Evolutionary conservation across 139 green algal species (phyloP), one percentile per base, ranked within the genome.

Genomic region (Picochlorum sp.): DNA sequence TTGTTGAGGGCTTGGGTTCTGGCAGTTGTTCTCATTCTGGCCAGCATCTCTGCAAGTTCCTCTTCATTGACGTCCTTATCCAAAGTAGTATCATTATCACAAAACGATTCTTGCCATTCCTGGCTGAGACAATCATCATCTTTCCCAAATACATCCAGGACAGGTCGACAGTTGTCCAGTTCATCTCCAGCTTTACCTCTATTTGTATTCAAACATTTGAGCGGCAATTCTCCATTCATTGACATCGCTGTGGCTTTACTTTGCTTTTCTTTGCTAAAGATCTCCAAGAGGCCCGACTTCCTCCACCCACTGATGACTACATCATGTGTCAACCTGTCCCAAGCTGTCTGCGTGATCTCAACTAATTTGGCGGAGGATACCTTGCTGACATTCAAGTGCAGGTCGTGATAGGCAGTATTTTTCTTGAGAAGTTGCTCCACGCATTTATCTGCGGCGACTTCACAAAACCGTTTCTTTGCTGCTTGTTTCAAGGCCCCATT

Each of bases 131-230:
- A 28, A 28, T 28, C 26, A 28, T 28, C 26, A 28, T 28, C 45
- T 50, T 50, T 16, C 14, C 45, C 45, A 50, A 50, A 50, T 50
- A 50, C 45, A 50, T 50, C 15, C 45, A 50, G 45, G 45, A 50
- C 45, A 50, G 45, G 45, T 50, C 45, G 45, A 50, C 15, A 50
- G 45, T 50, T 50, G 45, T 50, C 45, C 45, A 50, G 45, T 15
- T 50, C 45, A 50, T 50, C 45, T 50, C 45, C 13, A 50, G 45
- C 45, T 16, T 50, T 50, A 50, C 45, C 45, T 50, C 45, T 50
- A 50, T 15, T 50, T 50, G 45, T 50, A 50, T 50, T 50, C 45
- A 50, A 50, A 50, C 45, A 50, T 50, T 50, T 50, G 45, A 16
- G 45, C 45, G 45, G 45, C 45, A 50, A 50, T 50, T 50, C 14